Conservation (phyloP, 257 asterid species). For the Rhazya stricta region DNA sequence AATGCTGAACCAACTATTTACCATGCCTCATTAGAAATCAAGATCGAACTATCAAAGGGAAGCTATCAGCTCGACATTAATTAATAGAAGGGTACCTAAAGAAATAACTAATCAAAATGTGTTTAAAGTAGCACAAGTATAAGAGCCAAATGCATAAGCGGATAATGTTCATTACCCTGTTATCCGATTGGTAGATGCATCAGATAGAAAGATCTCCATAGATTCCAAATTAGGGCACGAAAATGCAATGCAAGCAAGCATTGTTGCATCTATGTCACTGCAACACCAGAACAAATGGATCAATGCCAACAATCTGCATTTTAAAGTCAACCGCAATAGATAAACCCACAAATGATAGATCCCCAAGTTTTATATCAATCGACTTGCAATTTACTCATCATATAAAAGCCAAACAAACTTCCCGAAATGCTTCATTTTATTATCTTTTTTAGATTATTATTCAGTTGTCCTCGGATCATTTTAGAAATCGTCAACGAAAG, state of each 20-base stretch:
- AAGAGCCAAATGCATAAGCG: neutral
- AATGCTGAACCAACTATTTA: neutral
- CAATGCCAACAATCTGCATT: neutral
- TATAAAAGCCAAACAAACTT: neutral
- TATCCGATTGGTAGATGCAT: slow-evolving; percentile 59
- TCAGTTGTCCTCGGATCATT: neutral
- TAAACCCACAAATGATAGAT: slow-evolving; percentile 12
- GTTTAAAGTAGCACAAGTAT: neutral
- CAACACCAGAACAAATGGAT: slow-evolving; percentile 37
- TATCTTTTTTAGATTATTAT: neutral
- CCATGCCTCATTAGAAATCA: neutral
- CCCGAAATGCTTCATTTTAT: neutral
- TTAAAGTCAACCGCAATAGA: neutral
- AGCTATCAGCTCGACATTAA: neutral
- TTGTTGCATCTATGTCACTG: slow-evolving; percentile 85
- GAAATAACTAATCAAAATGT: neutral
- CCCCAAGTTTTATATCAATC: neutral
- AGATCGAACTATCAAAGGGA: too few species aligned
- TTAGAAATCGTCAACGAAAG: slow-evolving; percentile 7
- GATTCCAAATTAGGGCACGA: slow-evolving; percentile 83
- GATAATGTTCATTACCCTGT: slow-evolving; percentile 52
- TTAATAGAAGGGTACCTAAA: neutral
- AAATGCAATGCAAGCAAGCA: slow-evolving; percentile 92
- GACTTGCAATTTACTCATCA: neutral
- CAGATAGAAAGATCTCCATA: slow-evolving; percentile 65